These are phyloP conservation scores for Plantago elongata DNA, from an alignment of 257 asterid genomes.

Conservation along the genomic window DNA sequence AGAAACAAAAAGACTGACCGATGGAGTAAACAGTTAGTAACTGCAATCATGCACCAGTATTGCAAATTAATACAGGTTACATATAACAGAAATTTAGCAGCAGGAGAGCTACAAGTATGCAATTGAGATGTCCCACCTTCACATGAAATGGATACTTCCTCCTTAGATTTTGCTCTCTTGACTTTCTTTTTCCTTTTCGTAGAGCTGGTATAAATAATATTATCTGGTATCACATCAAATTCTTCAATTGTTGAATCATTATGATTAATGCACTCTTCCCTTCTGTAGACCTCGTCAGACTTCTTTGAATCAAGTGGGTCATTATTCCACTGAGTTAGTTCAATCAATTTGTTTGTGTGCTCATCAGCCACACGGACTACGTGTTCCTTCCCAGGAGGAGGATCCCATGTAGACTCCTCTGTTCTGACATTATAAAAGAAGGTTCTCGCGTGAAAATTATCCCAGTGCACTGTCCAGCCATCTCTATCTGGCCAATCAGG, in stretches of 20 bases:
- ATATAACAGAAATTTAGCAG: neutral
- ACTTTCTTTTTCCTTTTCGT: conserved; percentile 44
- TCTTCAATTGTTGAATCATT: conserved; percentile 18
- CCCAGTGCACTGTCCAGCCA: conserved; percentile 70
- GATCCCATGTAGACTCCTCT: conserved; percentile 80
- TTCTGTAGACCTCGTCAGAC: conserved; percentile 25
- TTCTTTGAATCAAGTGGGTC: conserved; percentile 17
- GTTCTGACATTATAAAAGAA: conserved; percentile 57
- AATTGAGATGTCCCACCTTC: conserved; percentile 41
- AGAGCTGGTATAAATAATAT: conserved; percentile 15
- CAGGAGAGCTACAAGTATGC: neutral
- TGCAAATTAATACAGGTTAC: neutral
- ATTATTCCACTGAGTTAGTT: conserved; percentile 22
- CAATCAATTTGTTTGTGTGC: conserved; percentile 15
- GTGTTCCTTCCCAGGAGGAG: conserved; percentile 60
- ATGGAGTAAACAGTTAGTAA: neutral
- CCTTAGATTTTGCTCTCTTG: conserved; percentile 34
- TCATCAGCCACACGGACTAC: conserved; percentile 26
- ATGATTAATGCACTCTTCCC: conserved; percentile 26
- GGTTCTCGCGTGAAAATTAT: conserved; percentile 48
- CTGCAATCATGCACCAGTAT: neutral
- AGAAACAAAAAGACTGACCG: neutral
- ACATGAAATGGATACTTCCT: conserved; percentile 28
- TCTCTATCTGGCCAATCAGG: conserved; percentile 10
- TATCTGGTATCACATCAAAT: conserved; percentile 24